Evolutionary conservation across 805 yeast species (phyloP).

Genomic region (Lipomyces chichibuensis): DNA sequence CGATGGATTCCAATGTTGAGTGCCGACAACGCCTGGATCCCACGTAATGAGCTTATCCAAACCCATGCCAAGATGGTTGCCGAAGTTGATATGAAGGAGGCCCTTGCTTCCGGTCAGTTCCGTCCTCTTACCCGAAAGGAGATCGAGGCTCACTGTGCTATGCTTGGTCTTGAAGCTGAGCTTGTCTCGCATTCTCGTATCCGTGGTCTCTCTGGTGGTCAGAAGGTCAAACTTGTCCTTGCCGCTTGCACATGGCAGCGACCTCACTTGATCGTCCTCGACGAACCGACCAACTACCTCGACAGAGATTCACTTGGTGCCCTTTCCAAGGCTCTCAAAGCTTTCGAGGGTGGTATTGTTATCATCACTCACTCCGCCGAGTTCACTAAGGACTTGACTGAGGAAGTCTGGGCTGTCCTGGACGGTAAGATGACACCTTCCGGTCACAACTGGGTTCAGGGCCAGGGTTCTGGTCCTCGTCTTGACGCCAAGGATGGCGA

Average conservation of each 20-base stretch:
- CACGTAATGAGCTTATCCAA: conserved; percentile 97
- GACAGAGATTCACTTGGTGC: conserved; percentile 99
- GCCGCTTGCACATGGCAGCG: conserved; percentile 99
- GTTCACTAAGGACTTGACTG: conserved; percentile 98
- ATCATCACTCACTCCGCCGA: conserved; percentile 99
- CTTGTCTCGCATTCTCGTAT: conserved; percentile 99
- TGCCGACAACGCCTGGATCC: conserved; percentile 99
- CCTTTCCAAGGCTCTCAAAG: conserved; percentile 97
- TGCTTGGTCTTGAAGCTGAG: conserved; percentile 98
- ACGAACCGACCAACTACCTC: conserved; percentile 99
- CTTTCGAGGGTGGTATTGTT: conserved; percentile 99
- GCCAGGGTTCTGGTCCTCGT: conserved; percentile 99
- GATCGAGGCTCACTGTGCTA: conserved; percentile 97
- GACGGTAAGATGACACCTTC: conserved; percentile 99
- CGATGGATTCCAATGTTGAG: conserved; percentile 99
- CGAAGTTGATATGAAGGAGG: conserved; percentile 99
- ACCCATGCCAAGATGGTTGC: conserved; percentile 99
- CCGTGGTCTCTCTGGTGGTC: conserved; percentile 99
- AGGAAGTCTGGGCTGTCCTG: conserved; percentile 99
- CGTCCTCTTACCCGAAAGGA: conserved; percentile 99
- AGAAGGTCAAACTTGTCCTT: conserved; percentile 98
- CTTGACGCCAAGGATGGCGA: conserved; percentile 82
- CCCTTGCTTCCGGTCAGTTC: conserved; percentile 99
- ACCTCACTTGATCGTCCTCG: conserved; percentile 98
- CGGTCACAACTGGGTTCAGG: conserved; percentile 99